Evolutionary conservation across 257 asterid genomes (phyloP).

Genomic region (Solanum arcanum): DNA sequence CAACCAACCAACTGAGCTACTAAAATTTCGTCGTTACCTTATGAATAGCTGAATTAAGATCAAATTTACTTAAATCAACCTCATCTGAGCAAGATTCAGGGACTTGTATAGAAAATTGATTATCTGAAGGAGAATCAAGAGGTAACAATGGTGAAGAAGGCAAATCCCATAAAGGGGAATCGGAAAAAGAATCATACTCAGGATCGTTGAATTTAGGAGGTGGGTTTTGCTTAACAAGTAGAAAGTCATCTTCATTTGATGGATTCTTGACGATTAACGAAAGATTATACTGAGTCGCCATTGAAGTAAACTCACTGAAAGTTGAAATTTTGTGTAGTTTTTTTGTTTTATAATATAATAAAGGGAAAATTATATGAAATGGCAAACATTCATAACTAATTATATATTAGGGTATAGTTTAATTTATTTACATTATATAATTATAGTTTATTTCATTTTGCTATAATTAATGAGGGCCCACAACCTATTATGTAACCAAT

Average conservation of each 20-base stretch:
- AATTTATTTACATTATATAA: no score
- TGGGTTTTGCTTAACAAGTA: slow-evolving; percentile 56
- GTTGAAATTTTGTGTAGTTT: background rate
- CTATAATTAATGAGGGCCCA: no score
- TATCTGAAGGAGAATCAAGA: background rate
- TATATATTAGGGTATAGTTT: no score
- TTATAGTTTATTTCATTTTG: no score
- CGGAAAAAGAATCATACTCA: slow-evolving; percentile 63
- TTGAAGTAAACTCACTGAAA: background rate
- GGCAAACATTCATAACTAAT: no score
- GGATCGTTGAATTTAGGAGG: slow-evolving; percentile 71
- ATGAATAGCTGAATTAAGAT: slow-evolving; percentile 44
- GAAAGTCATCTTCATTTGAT: slow-evolving; percentile 32
- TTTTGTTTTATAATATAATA: no score
- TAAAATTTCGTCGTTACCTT: slow-evolving; percentile 24
- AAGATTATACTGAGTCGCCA: slow-evolving; percentile 31
- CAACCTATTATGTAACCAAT: no score
- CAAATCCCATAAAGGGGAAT: slow-evolving; percentile 89
- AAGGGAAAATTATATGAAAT: no score
- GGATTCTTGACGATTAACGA: slow-evolving; percentile 58
- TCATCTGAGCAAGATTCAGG: slow-evolving; percentile 8
- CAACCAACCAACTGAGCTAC: background rate
- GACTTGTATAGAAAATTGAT: slow-evolving; percentile 18
- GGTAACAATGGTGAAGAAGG: slow-evolving; percentile 43
- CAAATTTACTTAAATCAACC: slow-evolving; percentile 32